Evolutionary conservation across 768 basidiomycete genomes (phyloP), one percentile per base, ranked within the genome.

Genomic region (Sporobolomyces pararoseus): DNA sequence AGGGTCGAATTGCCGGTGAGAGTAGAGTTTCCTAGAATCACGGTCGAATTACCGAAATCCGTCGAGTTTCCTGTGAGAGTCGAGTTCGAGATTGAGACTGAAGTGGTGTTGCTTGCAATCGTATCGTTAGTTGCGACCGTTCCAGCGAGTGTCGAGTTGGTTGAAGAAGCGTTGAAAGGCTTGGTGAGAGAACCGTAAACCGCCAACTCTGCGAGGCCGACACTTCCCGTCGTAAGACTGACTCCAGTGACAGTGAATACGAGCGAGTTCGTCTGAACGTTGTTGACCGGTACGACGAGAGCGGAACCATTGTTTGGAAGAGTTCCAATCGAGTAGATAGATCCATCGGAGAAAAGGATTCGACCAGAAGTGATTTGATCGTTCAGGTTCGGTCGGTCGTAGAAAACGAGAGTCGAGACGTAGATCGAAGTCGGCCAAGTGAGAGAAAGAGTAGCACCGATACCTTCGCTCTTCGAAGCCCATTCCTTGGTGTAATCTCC

Each of bases 361-460:
- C 44, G 12, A 19, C 65, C 31, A 21, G 37, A 2, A 17, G 55
- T 47, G 29, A 63, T 42, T 34, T 70, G 63, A 34, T 70, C 69
- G 47, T 63, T 58, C 32, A 63, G 32, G 65, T 71, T 71, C 4
- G 70, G 70, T 7, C 70, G 70, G 29, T 71, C 70, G 51, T 35
- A 64, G n/a, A 70, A 47, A n/a, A 58, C 68, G 49, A 70, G 34
- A 7, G 39, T 23, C 27, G 53, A 53, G 31, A 63, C 49, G 23
- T 29, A 49, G 54, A 71, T 39, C 3, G 52, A 12, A 7, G 31
- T 19, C 4, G 60, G 19, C 63, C 63, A 73, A 2, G 57, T 31
- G 4, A 73, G 31, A 12, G 14, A 10, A n/a, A 73, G 27, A 14
- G 19, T 37, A 3, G 70, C 59, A 1, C 70, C 70, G n/a, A 51